phyloP scores from a whole-genome alignment of 352 stramenopile genomes.

The Pythium myriotylum region DNA sequence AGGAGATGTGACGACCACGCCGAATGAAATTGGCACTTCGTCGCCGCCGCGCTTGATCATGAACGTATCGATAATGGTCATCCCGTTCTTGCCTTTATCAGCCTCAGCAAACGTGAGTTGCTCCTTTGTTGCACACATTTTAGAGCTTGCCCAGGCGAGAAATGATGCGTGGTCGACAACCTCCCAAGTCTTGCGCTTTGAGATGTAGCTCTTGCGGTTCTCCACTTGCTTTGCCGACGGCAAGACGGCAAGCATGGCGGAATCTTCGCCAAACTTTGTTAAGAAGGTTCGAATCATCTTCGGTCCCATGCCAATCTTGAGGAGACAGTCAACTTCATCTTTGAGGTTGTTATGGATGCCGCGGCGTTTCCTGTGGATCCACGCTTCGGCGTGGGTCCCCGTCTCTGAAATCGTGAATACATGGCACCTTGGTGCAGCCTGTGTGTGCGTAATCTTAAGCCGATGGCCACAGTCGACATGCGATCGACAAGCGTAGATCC shows the following conservation, averaged over 20 bases:
- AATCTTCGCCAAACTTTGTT: too few relatives aligned
- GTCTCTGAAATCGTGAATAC: not conserved
- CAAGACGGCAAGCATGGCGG: too few relatives aligned
- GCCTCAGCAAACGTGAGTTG: not conserved
- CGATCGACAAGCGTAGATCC: constrained; percentile 16
- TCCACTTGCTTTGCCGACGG: too few relatives aligned
- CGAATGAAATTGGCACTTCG: not conserved
- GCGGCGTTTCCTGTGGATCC: not conserved
- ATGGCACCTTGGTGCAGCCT: too few relatives aligned
- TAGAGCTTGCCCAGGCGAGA: not conserved
- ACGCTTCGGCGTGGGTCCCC: not conserved
- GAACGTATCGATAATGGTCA: constrained; percentile 5
- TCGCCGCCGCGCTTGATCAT: not conserved
- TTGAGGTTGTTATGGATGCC: too few relatives aligned
- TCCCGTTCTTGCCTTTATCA: not conserved
- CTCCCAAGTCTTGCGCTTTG: too few relatives aligned
- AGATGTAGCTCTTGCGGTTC: too few relatives aligned
- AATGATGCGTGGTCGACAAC: too few relatives aligned
- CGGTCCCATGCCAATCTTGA: too few relatives aligned
- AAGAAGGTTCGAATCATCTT: too few relatives aligned
- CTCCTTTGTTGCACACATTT: too few relatives aligned
- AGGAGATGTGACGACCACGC: constrained; percentile 7
- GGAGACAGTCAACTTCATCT: not conserved
- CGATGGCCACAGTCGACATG: not conserved
- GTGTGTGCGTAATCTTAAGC: not conserved